Evolutionary conservation across 208 protist species (phyloP).

Genomic region (Trypanosoma theileri): DNA sequence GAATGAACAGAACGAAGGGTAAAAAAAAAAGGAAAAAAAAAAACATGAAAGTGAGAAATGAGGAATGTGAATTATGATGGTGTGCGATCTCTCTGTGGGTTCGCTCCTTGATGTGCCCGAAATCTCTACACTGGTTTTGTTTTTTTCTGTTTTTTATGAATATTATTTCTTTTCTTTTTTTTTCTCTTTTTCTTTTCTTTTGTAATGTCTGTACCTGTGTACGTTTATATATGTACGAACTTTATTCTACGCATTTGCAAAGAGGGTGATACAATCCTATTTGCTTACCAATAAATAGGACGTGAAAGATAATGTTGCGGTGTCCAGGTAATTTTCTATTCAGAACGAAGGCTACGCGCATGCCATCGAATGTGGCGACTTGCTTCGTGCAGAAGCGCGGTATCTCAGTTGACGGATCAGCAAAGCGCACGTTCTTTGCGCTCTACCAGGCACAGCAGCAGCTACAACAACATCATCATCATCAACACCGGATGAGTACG

Average conservation of each 20-base stretch:
- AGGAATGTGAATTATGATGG: no score
- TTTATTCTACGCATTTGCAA: not conserved
- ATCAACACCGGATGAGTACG: conserved; percentile 6
- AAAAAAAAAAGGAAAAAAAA: no score
- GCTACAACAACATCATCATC: no score
- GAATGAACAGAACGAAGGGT: no score
- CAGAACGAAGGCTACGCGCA: not conserved
- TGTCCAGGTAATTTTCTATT: conserved; percentile 4
- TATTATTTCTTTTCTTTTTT: not conserved
- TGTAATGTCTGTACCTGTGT: conserved; percentile 14
- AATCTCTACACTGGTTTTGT: no score
- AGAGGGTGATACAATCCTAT: not conserved
- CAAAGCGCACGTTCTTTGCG: conserved; percentile 11
- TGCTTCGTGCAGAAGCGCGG: conserved; percentile 21
- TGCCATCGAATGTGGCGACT: not conserved
- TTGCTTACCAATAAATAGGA: conserved; percentile 1
- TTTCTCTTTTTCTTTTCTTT: not conserved
- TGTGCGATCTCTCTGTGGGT: no score
- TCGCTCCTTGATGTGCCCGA: no score
- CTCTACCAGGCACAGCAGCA: conserved; percentile 19
- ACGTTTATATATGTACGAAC: conserved; percentile 5
- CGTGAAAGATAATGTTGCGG: conserved; percentile 16
- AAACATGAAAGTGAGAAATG: no score
- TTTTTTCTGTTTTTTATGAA: no score
- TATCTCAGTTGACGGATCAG: conserved; percentile 18